phyloP scores from a whole-genome alignment of 441 rosid species.

The Sinapis alba region DNA sequence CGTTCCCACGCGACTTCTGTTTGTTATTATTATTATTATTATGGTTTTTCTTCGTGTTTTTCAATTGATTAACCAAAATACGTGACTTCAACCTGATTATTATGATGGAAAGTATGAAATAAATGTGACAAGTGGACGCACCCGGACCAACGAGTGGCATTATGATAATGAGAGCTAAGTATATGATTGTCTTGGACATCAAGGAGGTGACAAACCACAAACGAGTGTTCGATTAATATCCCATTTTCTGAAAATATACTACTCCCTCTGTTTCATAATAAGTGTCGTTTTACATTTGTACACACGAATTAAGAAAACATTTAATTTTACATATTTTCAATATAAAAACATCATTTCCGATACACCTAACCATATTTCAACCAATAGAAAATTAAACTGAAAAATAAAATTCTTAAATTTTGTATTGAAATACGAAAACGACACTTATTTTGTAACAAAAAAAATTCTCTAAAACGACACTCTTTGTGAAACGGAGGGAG shows the following conservation, averaged over 20 bases:
- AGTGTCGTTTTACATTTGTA: no score
- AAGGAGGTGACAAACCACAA: background rate
- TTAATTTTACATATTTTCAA: no score
- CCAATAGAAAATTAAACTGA: no score
- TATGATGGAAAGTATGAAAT: constrained; percentile 10
- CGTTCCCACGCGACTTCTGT: constrained; percentile 33
- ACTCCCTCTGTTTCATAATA: no score
- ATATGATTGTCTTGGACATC: constrained; percentile 6
- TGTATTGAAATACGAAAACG: no score
- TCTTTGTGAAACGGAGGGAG: no score
- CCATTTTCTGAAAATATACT: background rate
- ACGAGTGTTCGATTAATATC: background rate
- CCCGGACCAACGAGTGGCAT: constrained; percentile 7
- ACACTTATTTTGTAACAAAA: no score
- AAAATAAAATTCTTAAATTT: no score
- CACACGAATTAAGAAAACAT: no score
- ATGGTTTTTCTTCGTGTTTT: background rate
- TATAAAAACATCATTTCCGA: no score
- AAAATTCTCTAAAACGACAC: no score
- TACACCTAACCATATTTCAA: no score
- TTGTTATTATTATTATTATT: background rate
- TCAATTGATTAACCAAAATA: background rate
- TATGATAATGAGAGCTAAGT: background rate
- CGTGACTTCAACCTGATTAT: background rate
- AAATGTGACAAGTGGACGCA: constrained; percentile 6